Evolutionary conservation across 1,139 yeast genomes (phyloP).

Genomic region (Magnusiomyces suaveolens): DNA sequence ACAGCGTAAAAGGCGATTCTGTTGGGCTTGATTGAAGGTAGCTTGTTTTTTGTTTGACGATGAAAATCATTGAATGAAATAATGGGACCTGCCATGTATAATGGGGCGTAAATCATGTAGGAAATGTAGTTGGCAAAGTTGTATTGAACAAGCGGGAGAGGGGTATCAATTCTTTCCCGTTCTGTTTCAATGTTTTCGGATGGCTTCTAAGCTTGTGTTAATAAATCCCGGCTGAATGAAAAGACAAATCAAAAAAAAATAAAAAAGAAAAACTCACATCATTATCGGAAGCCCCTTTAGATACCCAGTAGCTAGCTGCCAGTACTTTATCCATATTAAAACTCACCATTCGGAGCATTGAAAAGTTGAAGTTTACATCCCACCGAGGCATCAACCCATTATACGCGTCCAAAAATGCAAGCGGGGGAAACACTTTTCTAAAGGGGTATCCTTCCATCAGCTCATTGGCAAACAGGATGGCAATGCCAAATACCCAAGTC

Average conservation of each 20-base stretch:
- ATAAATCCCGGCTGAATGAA: no score
- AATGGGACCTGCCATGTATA: slow-evolving; percentile 92
- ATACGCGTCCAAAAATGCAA: slow-evolving; percentile 34
- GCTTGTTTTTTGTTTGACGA: slow-evolving; percentile 43
- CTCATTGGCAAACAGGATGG: slow-evolving; percentile 69
- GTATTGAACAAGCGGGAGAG: slow-evolving; percentile 53
- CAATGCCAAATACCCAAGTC: slow-evolving; percentile 74
- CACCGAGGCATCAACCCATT: slow-evolving; percentile 75
- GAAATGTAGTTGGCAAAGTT: slow-evolving; percentile 55
- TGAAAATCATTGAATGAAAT: slow-evolving; percentile 84
- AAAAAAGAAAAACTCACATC: slow-evolving; percentile 8
- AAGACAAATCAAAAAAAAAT: background rate
- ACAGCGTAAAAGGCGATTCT: slow-evolving; percentile 54
- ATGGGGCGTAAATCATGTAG: slow-evolving; percentile 74
- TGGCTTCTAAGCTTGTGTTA: slow-evolving; percentile 13
- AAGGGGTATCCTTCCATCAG: slow-evolving; percentile 46
- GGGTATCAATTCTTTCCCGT: slow-evolving; percentile 56
- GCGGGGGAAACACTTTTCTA: slow-evolving; percentile 35
- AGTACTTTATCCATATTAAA: slow-evolving; percentile 62
- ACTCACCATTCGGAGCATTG: slow-evolving; percentile 73
- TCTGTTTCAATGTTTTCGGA: slow-evolving; percentile 35
- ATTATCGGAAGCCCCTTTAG: slow-evolving; percentile 6
- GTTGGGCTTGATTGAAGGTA: slow-evolving; percentile 45
- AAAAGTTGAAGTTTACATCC: slow-evolving; percentile 93
- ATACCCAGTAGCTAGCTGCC: background rate